Base-by-base conservation (phyloP, 108 stramenopile species). In the Skeletonema potamos region DNA sequence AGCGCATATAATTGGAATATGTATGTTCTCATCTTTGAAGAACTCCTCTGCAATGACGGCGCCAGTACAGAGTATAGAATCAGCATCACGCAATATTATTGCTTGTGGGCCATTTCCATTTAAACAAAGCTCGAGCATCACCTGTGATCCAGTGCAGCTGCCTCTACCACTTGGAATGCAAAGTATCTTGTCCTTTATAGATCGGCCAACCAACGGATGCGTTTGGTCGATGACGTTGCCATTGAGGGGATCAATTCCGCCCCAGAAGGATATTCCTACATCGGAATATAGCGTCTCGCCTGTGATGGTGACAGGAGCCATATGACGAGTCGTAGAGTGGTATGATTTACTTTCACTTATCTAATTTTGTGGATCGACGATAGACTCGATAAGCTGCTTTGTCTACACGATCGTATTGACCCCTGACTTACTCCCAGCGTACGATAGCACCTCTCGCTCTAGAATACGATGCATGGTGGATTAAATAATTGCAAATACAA, bases 111-210 rank as follows among this genome's bases (percentile, higher is more conserved):
- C 87, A 0, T 73, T 81, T 6, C 75, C 65, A 68, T 88, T 87
- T 32, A 91, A 59, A 46, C 92, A 88, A 26, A 95, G 66, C 46
- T 95, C 89, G 56, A 92, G 67, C 72, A 95, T 41, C 0, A 92
- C 91, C 66, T 95, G 93, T 0, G 84, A 85, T 29, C 86, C 93
- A 9, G 93, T 95, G 62, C 89, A 95, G 22, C 87, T 88, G 20
- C 93, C 91, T 51, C 93, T 64, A 2, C 93, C 93, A 18, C 84
- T 84, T 2, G 93, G 93, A 1, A 95, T 62, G 66, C 81, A 83
- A 3, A 95, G 62, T 24, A 95, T 83, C 4, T 43, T 72, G 22
- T 80, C 78, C 0, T 61, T 63, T 4, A 89, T 81, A 27, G 59
- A 71, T 20, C 66, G 37, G 2, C 87, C 88, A 59, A 62, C 48